Base-by-base conservation (phyloP, 805 yeast genomes). In the Pichia kluyveri region DNA sequence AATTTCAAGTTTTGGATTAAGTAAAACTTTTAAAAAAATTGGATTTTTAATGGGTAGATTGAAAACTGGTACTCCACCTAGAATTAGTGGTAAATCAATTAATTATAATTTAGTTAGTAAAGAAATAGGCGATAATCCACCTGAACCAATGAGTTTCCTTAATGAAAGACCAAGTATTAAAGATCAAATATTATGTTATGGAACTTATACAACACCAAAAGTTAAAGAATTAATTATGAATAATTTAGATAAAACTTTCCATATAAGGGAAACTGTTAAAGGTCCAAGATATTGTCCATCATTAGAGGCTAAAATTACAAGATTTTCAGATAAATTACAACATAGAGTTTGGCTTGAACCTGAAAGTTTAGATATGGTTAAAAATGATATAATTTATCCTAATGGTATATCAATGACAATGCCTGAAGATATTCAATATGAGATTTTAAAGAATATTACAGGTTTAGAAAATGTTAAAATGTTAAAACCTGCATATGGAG, bases 241-340 rank as follows among this genome's bases (percentile, higher is more conserved):
- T 0, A 91, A 93, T 60, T 69, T 93, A 42, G 84, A 86, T 60
- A 77, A 85, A 58, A 82, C 96, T 5, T 79, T 93, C 8, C 99
- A 93, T 63, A 91, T 93, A 32, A 69, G 90, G 51, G 98, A 93
- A 66, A 84, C 95, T 0, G 96, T 91, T 7, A 86, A 86, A 56
- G 99, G 99, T 0, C 99, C 99, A 2, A 69, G 99, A 30, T 93
- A 93, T 63, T 93, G 99, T 65, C 99, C 99, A 0, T 91, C 98
- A 0, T 80, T 93, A 44, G 99, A 93, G 63, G 80, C 95, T 7
- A 93, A 93, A 60, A 71, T 93, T 30, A 76, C 85, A 39, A 76
- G 88, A 54, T 93, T 93, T 61, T 72, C 86, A 2, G 85, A 85
- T 42, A 90, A 86, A 59, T 68, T 73, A 4, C 69, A 79, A 0